Base-by-base conservation (phyloP, 257 asterid genomes). In the Marsdenia floribunda region DNA sequence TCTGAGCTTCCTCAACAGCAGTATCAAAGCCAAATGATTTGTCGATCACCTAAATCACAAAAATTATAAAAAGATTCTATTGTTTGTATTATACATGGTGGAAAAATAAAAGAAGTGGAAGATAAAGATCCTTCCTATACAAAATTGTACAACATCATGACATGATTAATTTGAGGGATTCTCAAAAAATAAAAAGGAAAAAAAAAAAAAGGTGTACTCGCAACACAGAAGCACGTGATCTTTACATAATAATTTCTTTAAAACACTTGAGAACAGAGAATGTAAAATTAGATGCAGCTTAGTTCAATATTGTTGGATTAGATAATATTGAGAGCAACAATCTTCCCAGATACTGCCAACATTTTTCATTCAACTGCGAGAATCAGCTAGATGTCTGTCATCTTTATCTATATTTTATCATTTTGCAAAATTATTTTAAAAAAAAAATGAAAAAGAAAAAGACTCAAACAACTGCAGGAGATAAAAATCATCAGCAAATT, bases 21-120 rank as follows among this genome's bases (percentile, higher is more conserved):
- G 98, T 91, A 79, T 93, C 98, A 88, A 93, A 93, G 57, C 98
- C 98, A 83, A 91, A 93, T 68, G 97, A 90, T 83, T 93, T 93
- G 92, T 93, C 98, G 78, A 93, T 93, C 75, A 91, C 97, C 98
- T 93, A 71, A 35, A 64, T 74, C 77, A 71, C 53, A 68, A 68
- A 68, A 4, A 24, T 38, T 19, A 38, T 66, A 49, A 26, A 40
- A 66, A 66, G 71, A 37, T 16, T 12, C 8, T 18, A 29, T 11
- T 46, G 54, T 22, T 1, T 26, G 15, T 5, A 8, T 7, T 15
- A 7, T 44, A 70, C 35, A 70, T 4, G 58, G n/a, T 29, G 14
- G 73, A 29, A 16, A 12, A 49, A 10, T 6, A 69, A 42, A 26
- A 6, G 59, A 29, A 33, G 11, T 47, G 21, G 19, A 71, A 3